Conservation (phyloP, 208 protist genomes). For the Herpetomonas tarakana region DNA sequence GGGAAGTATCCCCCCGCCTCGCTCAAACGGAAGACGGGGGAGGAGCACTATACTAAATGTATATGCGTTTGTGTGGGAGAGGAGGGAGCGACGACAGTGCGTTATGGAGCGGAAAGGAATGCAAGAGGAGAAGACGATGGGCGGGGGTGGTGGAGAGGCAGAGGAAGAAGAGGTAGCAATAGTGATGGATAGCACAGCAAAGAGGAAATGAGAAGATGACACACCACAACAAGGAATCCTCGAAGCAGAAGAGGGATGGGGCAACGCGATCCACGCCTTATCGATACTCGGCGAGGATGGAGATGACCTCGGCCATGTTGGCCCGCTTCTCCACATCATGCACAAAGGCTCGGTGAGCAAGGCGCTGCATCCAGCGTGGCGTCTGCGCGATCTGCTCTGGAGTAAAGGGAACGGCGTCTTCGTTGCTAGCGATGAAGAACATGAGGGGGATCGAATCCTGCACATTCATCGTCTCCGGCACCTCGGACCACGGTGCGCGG, state of each 20-base stretch:
- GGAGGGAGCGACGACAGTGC: too few species aligned
- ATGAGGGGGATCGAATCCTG: constrained; percentile 49
- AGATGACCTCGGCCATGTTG: constrained; percentile 41
- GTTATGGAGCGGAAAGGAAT: too few species aligned
- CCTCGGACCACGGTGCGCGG: constrained; percentile 33
- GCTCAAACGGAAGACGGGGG: too few species aligned
- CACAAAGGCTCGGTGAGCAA: constrained; percentile 40
- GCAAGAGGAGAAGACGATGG: too few species aligned
- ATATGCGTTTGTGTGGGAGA: too few species aligned
- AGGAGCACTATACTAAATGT: too few species aligned
- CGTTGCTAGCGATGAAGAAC: constrained; percentile 45
- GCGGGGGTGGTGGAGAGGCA: constrained; percentile 12
- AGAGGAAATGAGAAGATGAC: too few species aligned
- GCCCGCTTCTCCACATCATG: constrained; percentile 37
- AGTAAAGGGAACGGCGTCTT: constrained; percentile 42
- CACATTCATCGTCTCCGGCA: constrained; percentile 12
- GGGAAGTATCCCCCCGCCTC: too few species aligned
- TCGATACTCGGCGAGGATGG: constrained; percentile 47
- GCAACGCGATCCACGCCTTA: too few species aligned
- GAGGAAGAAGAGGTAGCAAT: constrained; percentile 7
- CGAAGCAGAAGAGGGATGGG: too few species aligned
- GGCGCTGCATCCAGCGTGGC: constrained; percentile 54
- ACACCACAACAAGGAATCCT: too few species aligned
- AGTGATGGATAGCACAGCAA: too few species aligned
- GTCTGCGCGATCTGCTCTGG: constrained; percentile 23